Evolutionary conservation across 345 rosid species (phyloP), one percentile per base, ranked within the genome.

Genomic region (Sapria himalayana): DNA sequence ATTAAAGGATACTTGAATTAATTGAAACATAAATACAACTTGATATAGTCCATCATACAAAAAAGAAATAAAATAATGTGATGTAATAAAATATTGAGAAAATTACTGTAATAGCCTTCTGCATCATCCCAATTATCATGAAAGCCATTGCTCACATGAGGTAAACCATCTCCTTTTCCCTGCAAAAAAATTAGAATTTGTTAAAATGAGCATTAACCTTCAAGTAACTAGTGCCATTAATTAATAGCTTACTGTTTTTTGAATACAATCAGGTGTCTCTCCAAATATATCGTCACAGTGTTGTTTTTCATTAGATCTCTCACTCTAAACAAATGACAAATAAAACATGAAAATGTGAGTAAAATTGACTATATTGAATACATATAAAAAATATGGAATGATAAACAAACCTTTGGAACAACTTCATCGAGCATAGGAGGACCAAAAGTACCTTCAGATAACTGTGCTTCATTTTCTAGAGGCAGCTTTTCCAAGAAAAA

Each of bases 111-210:
- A 56, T 91, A 91, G 31, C 99, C 99, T 46, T 71, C 99, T 12
- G 95, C 76, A 54, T 91, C 99, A 74, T 91, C 99, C 99, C 95
- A 91, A 46, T 91, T 91, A 72, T 91, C 99, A 61, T 84, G 60
- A 47, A 91, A 78, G 49, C 79, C 95, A 14, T 85, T 78, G 70
- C 82, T 69, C 24, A 67, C 65, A 29, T 82, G 51, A 27, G 65
- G 91, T 25, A 67, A 64, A 50, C 79, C 79, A 25, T 78, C 74
- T 32, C 61, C 72, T 56, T 75, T 84, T 33, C 70, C 85, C 81
- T 85, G 66, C 37, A 65, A 37, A 55, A 66, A 41, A 42, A 54
- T 41, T 39, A 19, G 43, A 33, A 39, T 27, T 31, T 5, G 20
- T 14, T 29, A n/a, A 15, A 32, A 12, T 7, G 10, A 39, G 0